Conservation (phyloP, 2,329 filamentous ascomycete genomes). For the Trichoderma sp. region DNA sequence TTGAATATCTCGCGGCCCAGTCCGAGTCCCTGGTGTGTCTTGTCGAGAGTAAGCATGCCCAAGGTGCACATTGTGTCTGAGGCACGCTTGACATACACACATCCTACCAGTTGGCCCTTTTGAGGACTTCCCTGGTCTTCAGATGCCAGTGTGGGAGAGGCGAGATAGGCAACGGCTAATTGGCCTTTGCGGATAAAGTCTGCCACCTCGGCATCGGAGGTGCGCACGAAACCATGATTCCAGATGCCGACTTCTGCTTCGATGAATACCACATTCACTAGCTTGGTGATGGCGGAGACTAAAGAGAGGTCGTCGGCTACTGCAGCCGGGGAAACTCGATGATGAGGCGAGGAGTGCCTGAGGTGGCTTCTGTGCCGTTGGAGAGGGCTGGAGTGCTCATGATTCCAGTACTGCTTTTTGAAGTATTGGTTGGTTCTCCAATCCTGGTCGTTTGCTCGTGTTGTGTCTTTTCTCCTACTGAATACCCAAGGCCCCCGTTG, state of each 20-base stretch:
- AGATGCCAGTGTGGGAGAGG: neutral
- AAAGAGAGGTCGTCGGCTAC: constrained; percentile 27
- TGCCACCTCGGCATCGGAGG: constrained; percentile 27
- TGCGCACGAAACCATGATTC: constrained; percentile 31
- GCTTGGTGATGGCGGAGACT: constrained; percentile 23
- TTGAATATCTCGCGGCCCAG: constrained; percentile 29
- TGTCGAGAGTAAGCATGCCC: constrained; percentile 34
- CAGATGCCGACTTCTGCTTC: constrained; percentile 34
- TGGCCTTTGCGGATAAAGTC: constrained; percentile 27
- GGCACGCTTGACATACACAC: constrained; percentile 30
- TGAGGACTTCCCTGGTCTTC: neutral
- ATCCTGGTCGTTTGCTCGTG: neutral
- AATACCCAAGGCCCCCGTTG: neutral
- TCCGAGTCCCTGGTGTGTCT: constrained; percentile 28
- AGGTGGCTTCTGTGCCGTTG: neutral
- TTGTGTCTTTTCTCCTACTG: neutral
- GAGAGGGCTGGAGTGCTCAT: neutral
- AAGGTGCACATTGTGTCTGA: constrained; percentile 30
- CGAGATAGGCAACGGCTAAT: constrained; percentile 30
- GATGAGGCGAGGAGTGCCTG: constrained; percentile 4
- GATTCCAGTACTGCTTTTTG: neutral
- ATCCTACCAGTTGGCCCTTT: constrained; percentile 28
- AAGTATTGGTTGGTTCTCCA: neutral
- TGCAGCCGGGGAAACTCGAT: constrained; percentile 28
- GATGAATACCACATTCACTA: constrained; percentile 33